Percentiles rank a stretch among this genome's conserved stretches.
These are phyloP conservation scores for Diaporthe capsici DNA, from an alignment of 2,329 filamentous ascomycete species.

Conservation along the genomic window DNA sequence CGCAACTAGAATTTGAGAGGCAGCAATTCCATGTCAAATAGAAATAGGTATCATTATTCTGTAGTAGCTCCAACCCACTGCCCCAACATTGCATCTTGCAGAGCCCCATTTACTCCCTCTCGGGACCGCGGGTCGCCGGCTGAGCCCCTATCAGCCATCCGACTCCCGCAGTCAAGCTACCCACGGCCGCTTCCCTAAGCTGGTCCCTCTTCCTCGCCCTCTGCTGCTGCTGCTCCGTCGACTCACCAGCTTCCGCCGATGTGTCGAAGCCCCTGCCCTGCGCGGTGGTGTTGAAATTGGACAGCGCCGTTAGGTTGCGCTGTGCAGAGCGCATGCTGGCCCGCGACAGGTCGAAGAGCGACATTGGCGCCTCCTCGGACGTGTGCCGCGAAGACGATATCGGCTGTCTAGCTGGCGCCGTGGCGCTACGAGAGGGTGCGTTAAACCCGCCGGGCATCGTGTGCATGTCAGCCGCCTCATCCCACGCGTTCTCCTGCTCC, in stretches of 20 bases:
- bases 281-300: constrained; percentile 62
- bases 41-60: constrained; percentile 28
- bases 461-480: constrained; percentile 73
- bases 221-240: constrained; percentile 43
- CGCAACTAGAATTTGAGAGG: background rate
- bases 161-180: constrained; percentile 76
- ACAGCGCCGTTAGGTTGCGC: constrained; percentile 69
- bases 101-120: constrained; percentile 45
- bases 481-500: constrained; percentile 78
- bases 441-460: constrained; percentile 70
- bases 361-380: constrained; percentile 73
- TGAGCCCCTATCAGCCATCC: constrained; percentile 77
- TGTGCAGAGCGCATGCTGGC: constrained; percentile 73
- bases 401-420: constrained; percentile 61
- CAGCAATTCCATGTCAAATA: background rate
- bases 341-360: constrained; percentile 74
- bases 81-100: too few species aligned
- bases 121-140: constrained; percentile 50
- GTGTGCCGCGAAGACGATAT: constrained; percentile 54
- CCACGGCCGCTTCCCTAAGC: constrained; percentile 75
- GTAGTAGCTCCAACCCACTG: background rate
- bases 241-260: constrained; percentile 1
- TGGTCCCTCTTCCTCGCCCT: constrained; percentile 80
- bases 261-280: constrained; percentile 54
- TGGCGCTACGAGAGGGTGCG: constrained; percentile 49